Conservation (phyloP, 805 yeast species). For the Yamadazyma philogaea region DNA sequence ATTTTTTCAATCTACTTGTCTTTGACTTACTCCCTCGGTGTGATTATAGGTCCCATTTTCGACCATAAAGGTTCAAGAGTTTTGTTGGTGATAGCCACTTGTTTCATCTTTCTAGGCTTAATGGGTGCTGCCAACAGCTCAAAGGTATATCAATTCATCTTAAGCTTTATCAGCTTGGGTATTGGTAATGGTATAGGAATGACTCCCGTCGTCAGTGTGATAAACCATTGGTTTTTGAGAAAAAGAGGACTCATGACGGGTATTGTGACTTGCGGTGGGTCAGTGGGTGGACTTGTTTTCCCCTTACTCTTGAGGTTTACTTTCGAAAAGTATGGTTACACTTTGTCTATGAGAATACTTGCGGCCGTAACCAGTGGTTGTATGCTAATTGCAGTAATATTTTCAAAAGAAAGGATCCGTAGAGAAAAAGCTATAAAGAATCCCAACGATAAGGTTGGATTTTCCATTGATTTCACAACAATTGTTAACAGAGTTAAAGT, state of each 20-base stretch:
- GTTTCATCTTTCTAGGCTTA: constrained; percentile 45
- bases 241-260: constrained; percentile 60
- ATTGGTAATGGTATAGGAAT: constrained; percentile 56
- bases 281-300: constrained; percentile 61
- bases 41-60: constrained; percentile 58
- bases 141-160: constrained; percentile 56
- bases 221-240: constrained; percentile 62
- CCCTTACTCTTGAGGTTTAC: constrained; percentile 53
- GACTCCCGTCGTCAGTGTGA: constrained; percentile 58
- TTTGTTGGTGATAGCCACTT: constrained; percentile 42
- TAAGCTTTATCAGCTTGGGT: constrained; percentile 57
- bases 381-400: constrained; percentile 20
- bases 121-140: constrained; percentile 56
- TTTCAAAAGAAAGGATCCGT: constrained; percentile 28
- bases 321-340: constrained; percentile 48
- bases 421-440: constrained; percentile 4
- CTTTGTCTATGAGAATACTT: constrained; percentile 56
- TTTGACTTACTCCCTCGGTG: constrained; percentile 46
- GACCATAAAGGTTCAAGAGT: constrained; percentile 56
- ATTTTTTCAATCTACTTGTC: constrained; percentile 57
- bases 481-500: not conserved
- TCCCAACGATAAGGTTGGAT: not conserved
- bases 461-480: not conserved
- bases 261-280: constrained; percentile 63
- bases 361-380: constrained; percentile 30